phyloP scores from a whole-genome alignment of 257 asterid species.

The Jacaranda copaia region DNA sequence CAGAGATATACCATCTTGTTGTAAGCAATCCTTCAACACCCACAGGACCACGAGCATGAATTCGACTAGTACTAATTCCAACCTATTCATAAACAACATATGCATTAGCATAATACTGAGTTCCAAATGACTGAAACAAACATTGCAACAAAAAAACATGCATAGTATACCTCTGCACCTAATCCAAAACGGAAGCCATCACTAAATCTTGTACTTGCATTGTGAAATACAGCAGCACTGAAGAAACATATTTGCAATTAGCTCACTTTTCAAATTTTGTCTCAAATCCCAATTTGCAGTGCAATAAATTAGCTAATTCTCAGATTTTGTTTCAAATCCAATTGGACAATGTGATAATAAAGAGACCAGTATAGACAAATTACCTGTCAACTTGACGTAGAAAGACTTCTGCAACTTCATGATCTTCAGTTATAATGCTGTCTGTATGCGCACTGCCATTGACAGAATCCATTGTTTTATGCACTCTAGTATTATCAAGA shows the following conservation, averaged over 20 bases:
- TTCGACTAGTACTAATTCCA: constrained; percentile 94
- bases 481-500: not conserved
- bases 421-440: constrained; percentile 80
- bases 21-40: constrained; percentile 97
- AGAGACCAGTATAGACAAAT: too few species aligned
- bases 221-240: constrained; percentile 97
- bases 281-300: constrained; percentile 34
- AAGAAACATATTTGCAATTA: too few species aligned
- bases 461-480: constrained; percentile 31
- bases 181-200: constrained; percentile 97
- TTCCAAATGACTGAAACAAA: not conserved
- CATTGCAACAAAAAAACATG: not conserved
- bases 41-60: constrained; percentile 99
- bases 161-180: constrained; percentile 86
- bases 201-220: constrained; percentile 90
- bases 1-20: constrained; percentile 73
- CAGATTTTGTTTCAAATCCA: not conserved
- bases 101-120: constrained; percentile 24
- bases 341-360: not conserved
- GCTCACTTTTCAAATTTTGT: not conserved
- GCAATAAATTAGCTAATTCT: not conserved
- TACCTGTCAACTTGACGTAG: constrained; percentile 72
- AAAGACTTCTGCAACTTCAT: constrained; percentile 74
- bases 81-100: constrained; percentile 54
- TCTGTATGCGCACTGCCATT: constrained; percentile 90